Percentiles rank a stretch among this genome's conserved stretches.
Evolutionary conservation across 768 basidiomycete species (phyloP).

Genomic region (Fibroporia radiculosa): DNA sequence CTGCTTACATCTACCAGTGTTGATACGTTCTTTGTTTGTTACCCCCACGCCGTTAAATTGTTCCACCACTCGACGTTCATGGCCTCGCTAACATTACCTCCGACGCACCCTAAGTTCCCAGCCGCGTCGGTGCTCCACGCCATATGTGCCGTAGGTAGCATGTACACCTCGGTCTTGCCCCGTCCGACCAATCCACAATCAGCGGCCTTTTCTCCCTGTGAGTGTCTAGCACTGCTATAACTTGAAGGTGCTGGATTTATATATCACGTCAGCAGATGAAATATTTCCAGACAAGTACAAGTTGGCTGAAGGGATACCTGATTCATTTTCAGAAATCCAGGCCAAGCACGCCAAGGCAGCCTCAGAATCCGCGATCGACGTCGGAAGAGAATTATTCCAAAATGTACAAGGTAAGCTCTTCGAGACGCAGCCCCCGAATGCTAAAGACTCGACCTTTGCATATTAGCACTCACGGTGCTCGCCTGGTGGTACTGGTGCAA

Average conservation of each 20-base stretch:
- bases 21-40: constrained; percentile 73
- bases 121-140: constrained; percentile 67
- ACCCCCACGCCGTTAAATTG: constrained; percentile 65
- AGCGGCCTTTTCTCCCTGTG: constrained; percentile 6
- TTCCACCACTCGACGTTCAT: constrained; percentile 65
- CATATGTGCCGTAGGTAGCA: constrained; percentile 75
- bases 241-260: background rate
- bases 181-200: constrained; percentile 35
- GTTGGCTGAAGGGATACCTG: constrained; percentile 20
- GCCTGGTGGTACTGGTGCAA: constrained; percentile 73
- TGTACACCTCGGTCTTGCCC: constrained; percentile 64
- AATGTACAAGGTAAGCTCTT: constrained; percentile 47
- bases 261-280: background rate
- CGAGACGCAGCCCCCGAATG: too few relatives aligned
- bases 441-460: too few relatives aligned
- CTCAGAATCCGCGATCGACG: constrained; percentile 37
- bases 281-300: constrained; percentile 1
- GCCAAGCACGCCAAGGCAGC: constrained; percentile 46
- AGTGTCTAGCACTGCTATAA: background rate
- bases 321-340: constrained; percentile 62
- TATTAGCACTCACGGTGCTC: constrained; percentile 57
- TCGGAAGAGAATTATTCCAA: constrained; percentile 50
- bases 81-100: constrained; percentile 53
- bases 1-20: constrained; percentile 37
- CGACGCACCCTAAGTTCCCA: constrained; percentile 69